Evolutionary conservation across 345 rosid genomes (phyloP).

Genomic region (Linum usitatissimum): DNA sequence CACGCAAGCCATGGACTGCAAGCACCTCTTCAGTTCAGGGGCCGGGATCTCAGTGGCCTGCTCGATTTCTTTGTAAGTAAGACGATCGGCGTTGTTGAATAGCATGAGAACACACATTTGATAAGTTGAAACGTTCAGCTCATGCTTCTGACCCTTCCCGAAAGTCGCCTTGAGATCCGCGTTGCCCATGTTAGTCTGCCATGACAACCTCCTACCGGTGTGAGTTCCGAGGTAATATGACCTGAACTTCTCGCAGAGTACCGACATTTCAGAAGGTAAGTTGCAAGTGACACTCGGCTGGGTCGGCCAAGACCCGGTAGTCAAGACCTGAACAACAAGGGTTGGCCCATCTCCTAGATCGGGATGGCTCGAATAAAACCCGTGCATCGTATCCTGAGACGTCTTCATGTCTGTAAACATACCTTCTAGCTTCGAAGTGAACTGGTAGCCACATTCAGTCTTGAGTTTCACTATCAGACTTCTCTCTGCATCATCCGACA

Average conservation of each 20-base stretch:
- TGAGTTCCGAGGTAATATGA: slow-evolving; percentile 93
- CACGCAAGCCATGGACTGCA: slow-evolving; percentile 89
- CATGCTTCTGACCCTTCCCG: slow-evolving; percentile 98
- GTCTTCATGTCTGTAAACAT: slow-evolving; percentile 99
- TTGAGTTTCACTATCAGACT: slow-evolving; percentile 93
- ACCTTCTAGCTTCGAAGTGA: slow-evolving; percentile 94
- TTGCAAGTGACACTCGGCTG: slow-evolving; percentile 77
- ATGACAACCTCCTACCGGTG: slow-evolving; percentile 83
- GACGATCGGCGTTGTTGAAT: slow-evolving; percentile 75
- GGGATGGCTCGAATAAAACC: slow-evolving; percentile 56
- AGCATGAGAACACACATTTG: slow-evolving; percentile 96
- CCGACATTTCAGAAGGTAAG: slow-evolving; percentile 81
- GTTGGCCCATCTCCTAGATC: slow-evolving; percentile 84
- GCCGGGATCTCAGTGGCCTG: slow-evolving; percentile 87
- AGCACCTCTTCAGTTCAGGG: slow-evolving; percentile 78
- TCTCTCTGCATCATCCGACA: slow-evolving; percentile 92
- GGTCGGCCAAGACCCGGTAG: slow-evolving; percentile 97
- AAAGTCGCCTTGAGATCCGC: slow-evolving; percentile 84
- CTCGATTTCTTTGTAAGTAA: slow-evolving; percentile 85
- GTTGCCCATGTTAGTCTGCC: slow-evolving; percentile 99
- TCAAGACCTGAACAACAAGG: slow-evolving; percentile 83
- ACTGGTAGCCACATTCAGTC: slow-evolving; percentile 96
- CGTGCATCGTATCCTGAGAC: slow-evolving; percentile 88
- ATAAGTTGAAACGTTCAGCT: slow-evolving; percentile 90
- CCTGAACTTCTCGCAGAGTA: slow-evolving; percentile 86